A percentile compares a stretch with the other conserved stretches of the same genome.
Conservation (phyloP, 1,139 yeast species). For the Yamadazyma triangularis region DNA sequence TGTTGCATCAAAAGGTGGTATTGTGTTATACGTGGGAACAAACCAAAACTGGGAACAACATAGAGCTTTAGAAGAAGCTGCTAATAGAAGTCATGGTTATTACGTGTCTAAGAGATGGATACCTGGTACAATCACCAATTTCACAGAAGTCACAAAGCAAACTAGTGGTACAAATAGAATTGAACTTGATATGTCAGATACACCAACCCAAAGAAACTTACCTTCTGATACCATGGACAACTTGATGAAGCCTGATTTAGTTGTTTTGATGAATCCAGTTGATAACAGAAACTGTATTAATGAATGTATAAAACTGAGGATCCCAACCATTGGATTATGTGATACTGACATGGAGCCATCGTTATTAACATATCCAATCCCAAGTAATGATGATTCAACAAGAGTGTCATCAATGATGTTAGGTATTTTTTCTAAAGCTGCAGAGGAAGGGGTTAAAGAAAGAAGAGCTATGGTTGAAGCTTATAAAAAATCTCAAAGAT, state of each 20-base stretch:
- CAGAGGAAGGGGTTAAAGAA: slow-evolving; percentile 65
- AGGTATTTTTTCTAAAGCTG: slow-evolving; percentile 84
- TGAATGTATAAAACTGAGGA: slow-evolving; percentile 78
- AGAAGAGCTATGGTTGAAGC: slow-evolving; percentile 41
- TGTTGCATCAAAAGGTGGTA: slow-evolving; percentile 79
- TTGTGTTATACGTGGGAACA: slow-evolving; percentile 81
- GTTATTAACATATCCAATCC: slow-evolving; percentile 86
- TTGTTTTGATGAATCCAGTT: slow-evolving; percentile 81
- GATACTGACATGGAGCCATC: slow-evolving; percentile 94
- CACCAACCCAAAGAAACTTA: slow-evolving; percentile 54
- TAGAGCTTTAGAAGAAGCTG: slow-evolving; percentile 73
- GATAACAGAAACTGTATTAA: slow-evolving; percentile 77
- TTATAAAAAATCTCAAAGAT: slow-evolving; percentile 11
- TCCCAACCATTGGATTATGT: slow-evolving; percentile 91
- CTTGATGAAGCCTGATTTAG: slow-evolving; percentile 80
- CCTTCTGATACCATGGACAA: slow-evolving; percentile 37
- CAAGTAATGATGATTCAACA: slow-evolving; percentile 92
- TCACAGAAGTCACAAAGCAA: slow-evolving; percentile 67
- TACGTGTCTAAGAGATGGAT: slow-evolving; percentile 87
- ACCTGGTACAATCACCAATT: slow-evolving; percentile 91
- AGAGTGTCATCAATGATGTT: slow-evolving; percentile 74
- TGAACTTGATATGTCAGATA: slow-evolving; percentile 36
- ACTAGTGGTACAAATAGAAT: slow-evolving; percentile 50
- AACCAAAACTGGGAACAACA: slow-evolving; percentile 64
- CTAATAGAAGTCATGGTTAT: slow-evolving; percentile 71